Conservation (phyloP, 2,329 filamentous ascomycete species). For the Ophiosphaerella herpotricha region DNA sequence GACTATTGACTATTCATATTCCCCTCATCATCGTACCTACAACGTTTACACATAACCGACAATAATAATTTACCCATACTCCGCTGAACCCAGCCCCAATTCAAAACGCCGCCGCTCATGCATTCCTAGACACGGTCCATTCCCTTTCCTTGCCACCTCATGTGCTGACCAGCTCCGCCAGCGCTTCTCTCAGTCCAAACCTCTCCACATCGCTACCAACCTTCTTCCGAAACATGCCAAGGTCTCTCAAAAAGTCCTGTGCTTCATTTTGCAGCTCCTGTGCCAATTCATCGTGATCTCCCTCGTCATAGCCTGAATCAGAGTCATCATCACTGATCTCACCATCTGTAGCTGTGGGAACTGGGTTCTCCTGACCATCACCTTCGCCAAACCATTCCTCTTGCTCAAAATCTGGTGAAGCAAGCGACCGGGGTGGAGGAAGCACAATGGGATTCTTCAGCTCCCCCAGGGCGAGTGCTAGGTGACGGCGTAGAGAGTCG, state of each 20-base stretch:
- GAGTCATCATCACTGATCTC: constrained; percentile 45
- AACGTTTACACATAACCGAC: too few species aligned
- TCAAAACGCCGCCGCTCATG: constrained; percentile 40
- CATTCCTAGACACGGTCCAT: constrained; percentile 14
- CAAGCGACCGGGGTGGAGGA: constrained; percentile 41
- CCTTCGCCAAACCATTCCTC: constrained; percentile 33
- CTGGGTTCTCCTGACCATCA: constrained; percentile 31
- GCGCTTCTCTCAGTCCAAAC: constrained; percentile 51
- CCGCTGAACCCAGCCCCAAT: not conserved
- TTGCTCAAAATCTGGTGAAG: constrained; percentile 39
- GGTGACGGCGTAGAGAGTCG: constrained; percentile 82
- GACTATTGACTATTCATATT: too few species aligned
- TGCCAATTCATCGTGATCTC: constrained; percentile 59
- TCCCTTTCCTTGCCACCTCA: constrained; percentile 3
- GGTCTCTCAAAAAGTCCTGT: constrained; percentile 78
- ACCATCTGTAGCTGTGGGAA: constrained; percentile 35
- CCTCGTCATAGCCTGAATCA: constrained; percentile 64
- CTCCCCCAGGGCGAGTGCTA: constrained; percentile 83
- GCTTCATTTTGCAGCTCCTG: constrained; percentile 80
- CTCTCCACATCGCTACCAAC: constrained; percentile 78
- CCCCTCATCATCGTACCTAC: too few species aligned
- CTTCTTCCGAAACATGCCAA: constrained; percentile 81
- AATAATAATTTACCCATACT: too few species aligned
- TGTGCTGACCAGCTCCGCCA: constrained; percentile 25
- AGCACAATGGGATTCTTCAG: constrained; percentile 87